Base-by-base conservation (phyloP, 2,329 filamentous ascomycete species). In the Purpureocillium lavendulum region DNA sequence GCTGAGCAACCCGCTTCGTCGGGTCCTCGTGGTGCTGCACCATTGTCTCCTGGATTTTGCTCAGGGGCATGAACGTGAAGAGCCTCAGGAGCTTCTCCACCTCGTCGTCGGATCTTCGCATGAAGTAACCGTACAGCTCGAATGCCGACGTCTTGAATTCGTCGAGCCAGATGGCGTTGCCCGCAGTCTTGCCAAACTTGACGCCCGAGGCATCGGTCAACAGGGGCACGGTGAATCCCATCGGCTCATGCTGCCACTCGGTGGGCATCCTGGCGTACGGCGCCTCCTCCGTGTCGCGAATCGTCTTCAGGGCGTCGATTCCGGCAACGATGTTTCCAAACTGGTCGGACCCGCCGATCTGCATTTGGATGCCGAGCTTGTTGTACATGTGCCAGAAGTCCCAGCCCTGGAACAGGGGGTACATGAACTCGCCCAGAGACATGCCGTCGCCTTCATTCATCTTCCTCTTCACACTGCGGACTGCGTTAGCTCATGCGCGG, bases 261-360 rank as follows among this genome's bases (percentile, higher is more conserved):
- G 55, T 43, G 13, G 69, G 65, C 35, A 73, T 57, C 47, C 48
- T 58, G 28, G 50, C 32, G 4, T 51, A 41, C 2, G 66, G 67
- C 35, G 75, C 58, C 28, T 72, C 66, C 43, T 81, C 71, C 35
- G 61, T 66, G 32, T 73, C 72, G 39, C 82, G 75, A 33, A 90
- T 80, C 40, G 81, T 71, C 59, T 89, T 90, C 52, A 97, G 75
- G 3, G 84, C 77, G 44, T 96, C 87, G 55, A 92, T 82, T 36
- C 92, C 92, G 11, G 89, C 81, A 21, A 94, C 75, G 48, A 98
- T 97, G 62, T 98, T 98, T 46, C 92, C 92, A 57, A 83, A 97
- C 64, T 98, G 92, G 57, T 98, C 92, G 7, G 88, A 88, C 30
- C 92, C 92, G 42, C 92, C 92, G 38, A 98, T 86, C 63, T 98